Evolutionary conservation across 371 early-diverging fungal species (phyloP), one percentile per base, ranked within the genome.

Genomic region (Apophysomyces elegans): DNA sequence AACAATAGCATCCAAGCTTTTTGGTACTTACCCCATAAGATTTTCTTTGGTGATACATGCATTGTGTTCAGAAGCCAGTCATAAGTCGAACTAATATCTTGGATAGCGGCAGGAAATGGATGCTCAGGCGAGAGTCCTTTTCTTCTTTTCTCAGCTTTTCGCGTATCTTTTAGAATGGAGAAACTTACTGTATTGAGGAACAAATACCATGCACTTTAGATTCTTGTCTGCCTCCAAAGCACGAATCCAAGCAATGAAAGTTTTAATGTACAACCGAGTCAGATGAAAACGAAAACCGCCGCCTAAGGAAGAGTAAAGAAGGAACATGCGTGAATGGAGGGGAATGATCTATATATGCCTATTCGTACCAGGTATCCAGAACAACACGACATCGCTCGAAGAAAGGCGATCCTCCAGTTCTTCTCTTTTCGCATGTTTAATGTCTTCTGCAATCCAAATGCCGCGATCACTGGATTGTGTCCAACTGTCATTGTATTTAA

Each of bases 201-300:
- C 70, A 64, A 78, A 76, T 8, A 80, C 59, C 58, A 69, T 73
- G 41, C 76, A 76, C n/a, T 70, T 76, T 13, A 78, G 66, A 11
- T 65, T 60, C 39, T 76, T 80, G 46, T 79, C 80, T 37, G 77
- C 74, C 58, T 75, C 75, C 7, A 80, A 38, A 59, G 71, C 73
- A 8, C 73, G 59, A 32, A 78, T 74, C 81, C 76, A 78, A 2
- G 58, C 63, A 7, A 70, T 71, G 57, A 74, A 78, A 13, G 75
- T 75, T 8, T 70, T 63, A 9, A 68, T 62, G 62, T 80, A 80
- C 8, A 80, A 58, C 43, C 41, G 41, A 32, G 74, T 68, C 11
- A 78, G 65, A 64, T 78, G 58, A 26, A 74, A 72, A 14, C 81
- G 74, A 50, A 80, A 80, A 26, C 81, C 81, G 13, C 78, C 81